Evolutionary conservation across 2,329 filamentous ascomycete genomes (phyloP).

Genomic region (Waltergamsia citrina): DNA sequence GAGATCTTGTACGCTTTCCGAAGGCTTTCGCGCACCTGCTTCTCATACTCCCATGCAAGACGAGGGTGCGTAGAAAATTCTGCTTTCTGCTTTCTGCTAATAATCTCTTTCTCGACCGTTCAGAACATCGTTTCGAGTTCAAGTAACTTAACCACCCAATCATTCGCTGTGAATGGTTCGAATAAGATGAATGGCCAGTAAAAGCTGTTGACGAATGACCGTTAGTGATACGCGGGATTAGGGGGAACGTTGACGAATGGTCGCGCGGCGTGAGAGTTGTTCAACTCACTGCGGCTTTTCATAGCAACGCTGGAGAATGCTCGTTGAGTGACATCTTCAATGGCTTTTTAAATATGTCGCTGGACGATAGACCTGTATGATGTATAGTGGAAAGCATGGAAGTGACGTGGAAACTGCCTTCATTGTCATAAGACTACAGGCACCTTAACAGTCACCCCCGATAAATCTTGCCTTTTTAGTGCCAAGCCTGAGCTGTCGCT

Average conservation of each 20-base stretch:
- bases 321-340: no score
- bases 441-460: no score
- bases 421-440: no score
- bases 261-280: constrained; percentile 18
- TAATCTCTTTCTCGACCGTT: constrained; percentile 35
- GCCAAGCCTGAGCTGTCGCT: no score
- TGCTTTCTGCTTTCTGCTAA: constrained; percentile 22
- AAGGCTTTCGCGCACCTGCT: constrained; percentile 12
- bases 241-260: constrained; percentile 7
- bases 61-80: constrained; percentile 41
- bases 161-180: constrained; percentile 21
- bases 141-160: constrained; percentile 48
- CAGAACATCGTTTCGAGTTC: constrained; percentile 43
- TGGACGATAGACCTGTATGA: no score
- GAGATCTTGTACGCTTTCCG: no score
- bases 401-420: no score
- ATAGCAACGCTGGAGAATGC: no score
- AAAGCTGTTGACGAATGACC: constrained; percentile 31
- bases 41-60: constrained; percentile 52
- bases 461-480: no score
- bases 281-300: constrained; percentile 22
- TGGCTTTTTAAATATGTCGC: no score
- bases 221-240: constrained; percentile 13
- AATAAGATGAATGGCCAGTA: constrained; percentile 50
- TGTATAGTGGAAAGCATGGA: no score